phyloP scores from a whole-genome alignment of 805 yeast species.

The Yarrowia hollandica region DNA sequence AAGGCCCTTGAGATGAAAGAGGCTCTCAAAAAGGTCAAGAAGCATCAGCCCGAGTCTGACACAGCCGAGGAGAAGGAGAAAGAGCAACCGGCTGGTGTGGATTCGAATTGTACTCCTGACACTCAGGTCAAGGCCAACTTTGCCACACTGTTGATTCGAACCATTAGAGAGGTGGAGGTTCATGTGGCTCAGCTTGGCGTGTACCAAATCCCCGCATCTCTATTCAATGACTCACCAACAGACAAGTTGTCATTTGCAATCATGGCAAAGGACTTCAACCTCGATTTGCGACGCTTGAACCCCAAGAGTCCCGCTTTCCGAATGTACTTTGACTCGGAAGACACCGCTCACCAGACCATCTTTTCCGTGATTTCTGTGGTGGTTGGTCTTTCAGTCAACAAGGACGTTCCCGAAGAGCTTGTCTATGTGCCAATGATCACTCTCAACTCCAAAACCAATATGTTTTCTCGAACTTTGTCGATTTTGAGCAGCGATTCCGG shows the following conservation, averaged over 20 bases:
- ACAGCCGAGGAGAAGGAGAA: neutral
- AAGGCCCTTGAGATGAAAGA: slow-evolving; percentile 32
- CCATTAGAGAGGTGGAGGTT: slow-evolving; percentile 43
- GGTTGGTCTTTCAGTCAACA: slow-evolving; percentile 40
- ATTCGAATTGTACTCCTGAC: slow-evolving; percentile 27
- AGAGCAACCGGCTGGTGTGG: neutral
- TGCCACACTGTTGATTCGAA: slow-evolving; percentile 39
- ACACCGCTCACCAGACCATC: slow-evolving; percentile 46
- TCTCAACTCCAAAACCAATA: slow-evolving; percentile 41
- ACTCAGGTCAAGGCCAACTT: slow-evolving; percentile 34
- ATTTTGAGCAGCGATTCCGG: slow-evolving; percentile 36
- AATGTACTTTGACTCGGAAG: slow-evolving; percentile 40
- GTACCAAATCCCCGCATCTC: slow-evolving; percentile 36
- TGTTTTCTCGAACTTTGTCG: slow-evolving; percentile 42
- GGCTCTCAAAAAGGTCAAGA: slow-evolving; percentile 30
- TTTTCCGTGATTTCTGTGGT: slow-evolving; percentile 41
- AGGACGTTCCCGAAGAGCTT: slow-evolving; percentile 39
- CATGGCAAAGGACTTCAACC: slow-evolving; percentile 41
- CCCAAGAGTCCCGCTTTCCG: slow-evolving; percentile 45
- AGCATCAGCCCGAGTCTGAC: neutral
- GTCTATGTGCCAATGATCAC: slow-evolving; percentile 45
- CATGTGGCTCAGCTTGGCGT: slow-evolving; percentile 41
- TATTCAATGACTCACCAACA: slow-evolving; percentile 12
- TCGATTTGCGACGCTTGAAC: slow-evolving; percentile 44
- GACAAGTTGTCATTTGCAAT: slow-evolving; percentile 36